These are phyloP conservation scores for Phytophthora pinifolia DNA, from an alignment of 352 stramenopile genomes.

Conservation along the genomic window DNA sequence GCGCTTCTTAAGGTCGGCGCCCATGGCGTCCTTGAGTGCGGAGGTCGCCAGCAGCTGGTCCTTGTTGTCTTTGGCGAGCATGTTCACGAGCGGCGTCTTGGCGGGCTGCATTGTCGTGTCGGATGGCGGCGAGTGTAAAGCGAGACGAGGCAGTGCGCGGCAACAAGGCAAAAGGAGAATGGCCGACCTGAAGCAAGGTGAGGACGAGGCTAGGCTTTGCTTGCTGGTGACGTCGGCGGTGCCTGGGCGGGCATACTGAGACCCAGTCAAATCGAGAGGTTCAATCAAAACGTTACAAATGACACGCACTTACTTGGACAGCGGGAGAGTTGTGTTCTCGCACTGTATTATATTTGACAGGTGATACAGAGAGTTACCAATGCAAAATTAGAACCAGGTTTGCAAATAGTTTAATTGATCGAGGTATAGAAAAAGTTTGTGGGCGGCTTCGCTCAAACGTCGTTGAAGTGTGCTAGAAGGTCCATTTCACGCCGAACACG, in stretches of 20 bases:
- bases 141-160: slow-evolving; percentile 13
- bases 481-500: slow-evolving; percentile 15
- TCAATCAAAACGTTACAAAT: not conserved
- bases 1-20: slow-evolving; percentile 68
- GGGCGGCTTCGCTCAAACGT: slow-evolving; percentile 6
- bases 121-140: not conserved
- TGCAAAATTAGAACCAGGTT: no score
- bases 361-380: not conserved
- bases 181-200: slow-evolving; percentile 1
- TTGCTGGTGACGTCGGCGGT: slow-evolving; percentile 14
- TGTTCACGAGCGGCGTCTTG: slow-evolving; percentile 24
- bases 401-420: not conserved
- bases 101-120: slow-evolving; percentile 18
- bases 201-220: slow-evolving; percentile 15
- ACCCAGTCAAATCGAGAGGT: slow-evolving; percentile 12
- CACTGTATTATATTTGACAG: no score
- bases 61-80: slow-evolving; percentile 18
- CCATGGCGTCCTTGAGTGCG: slow-evolving; percentile 75
- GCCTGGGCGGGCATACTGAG: slow-evolving; percentile 6
- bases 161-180: slow-evolving; percentile 36
- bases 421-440: no score
- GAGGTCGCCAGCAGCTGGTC: slow-evolving; percentile 60
- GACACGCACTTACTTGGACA: no score
- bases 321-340: no score
- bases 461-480: slow-evolving; percentile 17